Percentiles rank a stretch among this genome's conserved stretches.
Evolutionary conservation across 305 asterid genomes (phyloP).

Genomic region (Striga hermonthica): DNA sequence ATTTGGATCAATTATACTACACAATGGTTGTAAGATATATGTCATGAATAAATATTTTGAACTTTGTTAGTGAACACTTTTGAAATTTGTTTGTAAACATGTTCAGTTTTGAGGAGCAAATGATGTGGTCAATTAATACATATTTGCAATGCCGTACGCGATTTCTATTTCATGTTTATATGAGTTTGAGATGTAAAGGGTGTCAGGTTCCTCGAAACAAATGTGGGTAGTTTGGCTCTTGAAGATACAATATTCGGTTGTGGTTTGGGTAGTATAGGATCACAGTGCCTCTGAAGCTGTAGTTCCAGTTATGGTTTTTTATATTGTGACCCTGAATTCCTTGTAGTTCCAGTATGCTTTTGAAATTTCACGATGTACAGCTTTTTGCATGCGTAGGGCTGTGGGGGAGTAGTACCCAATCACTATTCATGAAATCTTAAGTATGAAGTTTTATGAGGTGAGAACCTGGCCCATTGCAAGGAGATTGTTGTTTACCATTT

Average conservation of each 20-base stretch:
- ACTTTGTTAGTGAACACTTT: too few relatives aligned
- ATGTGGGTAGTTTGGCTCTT: too few relatives aligned
- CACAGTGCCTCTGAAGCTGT: neutral
- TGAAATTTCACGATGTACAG: neutral
- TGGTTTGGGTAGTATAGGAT: slow-evolving; percentile 6
- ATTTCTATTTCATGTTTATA: too few relatives aligned
- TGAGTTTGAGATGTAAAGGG: too few relatives aligned
- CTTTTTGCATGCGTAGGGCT: neutral
- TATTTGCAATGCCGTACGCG: too few relatives aligned
- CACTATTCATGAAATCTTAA: neutral
- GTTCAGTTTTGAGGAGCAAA: too few relatives aligned
- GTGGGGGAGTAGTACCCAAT: neutral
- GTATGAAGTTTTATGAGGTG: neutral
- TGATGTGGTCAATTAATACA: too few relatives aligned
- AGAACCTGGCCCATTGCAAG: slow-evolving; percentile 1
- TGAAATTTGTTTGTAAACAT: too few relatives aligned
- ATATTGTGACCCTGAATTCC: neutral
- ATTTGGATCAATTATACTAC: too few relatives aligned
- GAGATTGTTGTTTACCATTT: slow-evolving; percentile 1
- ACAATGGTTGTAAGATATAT: too few relatives aligned
- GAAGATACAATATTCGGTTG: neutral
- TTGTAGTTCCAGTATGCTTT: neutral
- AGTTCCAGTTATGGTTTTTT: neutral
- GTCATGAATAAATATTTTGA: too few relatives aligned
- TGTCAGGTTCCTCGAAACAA: too few relatives aligned